Evolutionary conservation across 2,329 filamentous ascomycete genomes (phyloP), one percentile per base, ranked within the genome.

Genomic region (Colletotrichum sojae): DNA sequence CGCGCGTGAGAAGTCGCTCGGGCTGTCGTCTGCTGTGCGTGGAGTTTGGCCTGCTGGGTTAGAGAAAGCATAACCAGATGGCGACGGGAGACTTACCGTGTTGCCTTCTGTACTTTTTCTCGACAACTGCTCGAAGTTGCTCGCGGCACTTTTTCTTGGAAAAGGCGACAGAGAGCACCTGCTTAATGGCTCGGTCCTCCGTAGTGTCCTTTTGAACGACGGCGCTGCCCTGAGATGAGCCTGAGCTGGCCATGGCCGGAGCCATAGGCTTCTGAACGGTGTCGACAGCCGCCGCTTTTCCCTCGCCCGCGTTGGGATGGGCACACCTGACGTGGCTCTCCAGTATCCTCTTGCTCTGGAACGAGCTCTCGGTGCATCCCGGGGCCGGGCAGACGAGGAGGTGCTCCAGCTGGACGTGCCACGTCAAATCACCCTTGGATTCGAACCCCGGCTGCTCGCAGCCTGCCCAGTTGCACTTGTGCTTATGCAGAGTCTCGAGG

Each of bases 351-450:
- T 71, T 73, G 46, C 62, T 79, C n/a, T 73, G 71, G 45, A 83
- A 82, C 1, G 73, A 71, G n/a, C 73, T 73, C 57, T 83, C 80
- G 40, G 75, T 73, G 63, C 83, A 85, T 1, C 78, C 80, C 0
- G 75, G 71, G 1, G 78, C 76, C 0, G 83, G 83, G 36, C 83
- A 85, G 27, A 81, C 73, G 31, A 84, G 76, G 12, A 84, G 75
- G 67, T 85, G 83, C 54, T 84, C 79, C 20, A 75, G 74, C 63
- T 84, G 83, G 46, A 85, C 81, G 66, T 85, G 83, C 75, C 82
- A 80, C 16, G 79, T 76, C 39, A 84, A 77, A 9, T 78, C 81
- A 40, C 79, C 78, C 15, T 75, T 76, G 1, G 80, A 79, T 2
- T 76, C 72, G 61, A 84, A 85, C 53, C 76, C 76, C 1, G 75